Evolutionary conservation across 108 stramenopile species (phyloP), one percentile per base, ranked within the genome.

Genomic region (Skeletonema menzelii): DNA sequence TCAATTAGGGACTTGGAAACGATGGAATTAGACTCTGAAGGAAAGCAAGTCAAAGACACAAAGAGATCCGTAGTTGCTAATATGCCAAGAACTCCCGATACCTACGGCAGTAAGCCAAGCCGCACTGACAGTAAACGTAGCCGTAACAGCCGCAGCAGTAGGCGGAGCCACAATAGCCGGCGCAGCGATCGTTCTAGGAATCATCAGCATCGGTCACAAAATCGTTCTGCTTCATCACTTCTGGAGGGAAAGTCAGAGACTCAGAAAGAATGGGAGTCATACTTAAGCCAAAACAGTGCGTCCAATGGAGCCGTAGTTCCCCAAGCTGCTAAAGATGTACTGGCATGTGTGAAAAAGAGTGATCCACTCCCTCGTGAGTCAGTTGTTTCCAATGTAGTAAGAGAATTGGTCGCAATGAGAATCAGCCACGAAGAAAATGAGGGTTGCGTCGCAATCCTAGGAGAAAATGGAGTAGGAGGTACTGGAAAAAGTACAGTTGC

Each of bases 401-500:
- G 63, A 35, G 30, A 28, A 28, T 69, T 76, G 37, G 35, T 46
- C 28, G 4, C 35, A 40, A 38, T 44, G 40, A 57, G 49, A 53
- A 53, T 53, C 8, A 60, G 22, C 34, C 17, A 32, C 8, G 35
- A 35, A 60, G 59, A 32, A 35, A 60, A 17, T 60, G n/a, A 35
- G n/a, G n/a, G 37, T 4, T 60, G 59, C 6, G 31, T 34, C 10
- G 35, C 32, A 60, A 60, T 60, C 8, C 2, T 34, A 19, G 59
- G 59, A 60, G 8, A 35, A 35, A 60, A 35, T 34, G 35, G 59
- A 60, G 12, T 0, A 32, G 35, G 59, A 1, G 67, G 67, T 12
- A 63, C 62, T 42, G 91, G 91, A 0, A 92, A 92, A 69, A 83
- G 87, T 17, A 92, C 88, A 31, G 47, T 92, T 35, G 91, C 91